Conservation (phyloP, 495 filamentous ascomycete species). For the Podospora australis region DNA sequence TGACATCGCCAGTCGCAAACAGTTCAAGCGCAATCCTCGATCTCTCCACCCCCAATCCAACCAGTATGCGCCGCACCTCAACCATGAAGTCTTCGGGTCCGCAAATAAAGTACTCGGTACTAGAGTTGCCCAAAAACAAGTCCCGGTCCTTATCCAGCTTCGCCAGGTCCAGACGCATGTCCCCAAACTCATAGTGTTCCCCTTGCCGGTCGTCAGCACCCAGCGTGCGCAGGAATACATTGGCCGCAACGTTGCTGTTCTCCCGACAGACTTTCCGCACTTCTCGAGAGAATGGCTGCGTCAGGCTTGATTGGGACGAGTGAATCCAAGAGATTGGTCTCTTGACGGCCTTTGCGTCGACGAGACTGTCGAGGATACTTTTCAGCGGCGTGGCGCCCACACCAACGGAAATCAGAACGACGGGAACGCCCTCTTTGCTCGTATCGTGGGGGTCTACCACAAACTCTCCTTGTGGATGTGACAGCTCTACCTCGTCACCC, state of each 20-base stretch:
- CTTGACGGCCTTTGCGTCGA: conserved; percentile 20
- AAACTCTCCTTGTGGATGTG: conserved; percentile 67
- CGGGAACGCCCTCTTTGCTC: conserved; percentile 38
- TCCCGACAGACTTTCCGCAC: conserved; percentile 42
- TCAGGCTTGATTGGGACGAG: conserved; percentile 43
- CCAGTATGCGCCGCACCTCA: conserved; percentile 42
- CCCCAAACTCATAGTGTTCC: conserved; percentile 49
- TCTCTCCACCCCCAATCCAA: conserved; percentile 43
- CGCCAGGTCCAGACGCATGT: conserved; percentile 46
- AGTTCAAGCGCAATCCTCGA: conserved; percentile 59
- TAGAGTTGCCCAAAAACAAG: conserved; percentile 45
- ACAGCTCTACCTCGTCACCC: conserved; percentile 58
- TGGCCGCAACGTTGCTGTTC: conserved; percentile 34
- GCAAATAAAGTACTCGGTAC: conserved; percentile 61
- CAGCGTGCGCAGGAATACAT: conserved; percentile 36
- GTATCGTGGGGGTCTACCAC: conserved; percentile 39
- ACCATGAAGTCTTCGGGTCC: conserved; percentile 64
- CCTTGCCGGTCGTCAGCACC: conserved; percentile 41
- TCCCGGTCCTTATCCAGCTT: conserved; percentile 46
- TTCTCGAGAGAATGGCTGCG: conserved; percentile 48
- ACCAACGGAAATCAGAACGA: conserved; percentile 63
- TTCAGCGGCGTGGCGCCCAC: conserved; percentile 63
- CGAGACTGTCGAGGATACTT: conserved; percentile 54
- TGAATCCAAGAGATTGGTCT: conserved; percentile 64
- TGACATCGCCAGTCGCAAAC: conserved; percentile 55